phyloP scores from a whole-genome alignment of 2,329 filamentous ascomycete species.

The Anthostomella pinea region DNA sequence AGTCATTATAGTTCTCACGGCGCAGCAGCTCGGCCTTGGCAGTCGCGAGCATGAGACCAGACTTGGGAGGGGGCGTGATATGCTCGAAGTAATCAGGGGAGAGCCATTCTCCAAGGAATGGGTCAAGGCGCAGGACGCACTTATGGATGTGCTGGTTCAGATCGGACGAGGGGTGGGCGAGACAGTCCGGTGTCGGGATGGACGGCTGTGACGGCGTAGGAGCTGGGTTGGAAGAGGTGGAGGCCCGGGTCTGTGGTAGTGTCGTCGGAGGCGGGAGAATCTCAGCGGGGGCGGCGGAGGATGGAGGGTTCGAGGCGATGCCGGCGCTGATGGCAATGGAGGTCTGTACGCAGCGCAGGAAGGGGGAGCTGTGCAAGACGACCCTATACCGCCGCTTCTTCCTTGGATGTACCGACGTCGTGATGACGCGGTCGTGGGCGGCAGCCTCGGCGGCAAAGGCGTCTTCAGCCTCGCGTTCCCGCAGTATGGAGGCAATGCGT shows the following conservation, averaged over 20 bases:
- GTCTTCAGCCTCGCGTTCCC: constrained; percentile 47
- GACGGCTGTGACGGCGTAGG: constrained; percentile 17
- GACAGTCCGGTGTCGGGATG: constrained; percentile 16
- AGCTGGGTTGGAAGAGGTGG: constrained; percentile 16
- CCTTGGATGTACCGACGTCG: constrained; percentile 24
- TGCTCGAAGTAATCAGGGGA: constrained; percentile 89
- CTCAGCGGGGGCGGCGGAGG: constrained; percentile 19
- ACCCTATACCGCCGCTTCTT: constrained; percentile 69
- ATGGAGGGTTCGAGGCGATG: constrained; percentile 61
- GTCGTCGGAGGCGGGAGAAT: constrained; percentile 23
- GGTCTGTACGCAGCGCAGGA: constrained; percentile 88
- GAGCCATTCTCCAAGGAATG: constrained; percentile 94
- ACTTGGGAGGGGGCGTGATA: constrained; percentile 84
- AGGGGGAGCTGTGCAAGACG: constrained; percentile 90
- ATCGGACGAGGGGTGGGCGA: constrained; percentile 20
- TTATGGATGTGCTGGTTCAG: constrained; percentile 42
- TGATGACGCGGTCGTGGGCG: too few relatives aligned
- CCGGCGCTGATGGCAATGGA: constrained; percentile 85
- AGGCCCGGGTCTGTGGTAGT: constrained; percentile 20
- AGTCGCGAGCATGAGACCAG: constrained; percentile 79
- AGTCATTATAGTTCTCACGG: constrained; percentile 63
- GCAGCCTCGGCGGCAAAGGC: constrained; percentile 19
- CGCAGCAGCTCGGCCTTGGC: constrained; percentile 85
- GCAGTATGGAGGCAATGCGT: constrained; percentile 73
- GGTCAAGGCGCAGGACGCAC: constrained; percentile 75